Percentiles rank a stretch among this genome's conserved stretches.
These are phyloP conservation scores for Massarina eburnea DNA, from an alignment of 2,329 filamentous ascomycete species.

Conservation along the genomic window DNA sequence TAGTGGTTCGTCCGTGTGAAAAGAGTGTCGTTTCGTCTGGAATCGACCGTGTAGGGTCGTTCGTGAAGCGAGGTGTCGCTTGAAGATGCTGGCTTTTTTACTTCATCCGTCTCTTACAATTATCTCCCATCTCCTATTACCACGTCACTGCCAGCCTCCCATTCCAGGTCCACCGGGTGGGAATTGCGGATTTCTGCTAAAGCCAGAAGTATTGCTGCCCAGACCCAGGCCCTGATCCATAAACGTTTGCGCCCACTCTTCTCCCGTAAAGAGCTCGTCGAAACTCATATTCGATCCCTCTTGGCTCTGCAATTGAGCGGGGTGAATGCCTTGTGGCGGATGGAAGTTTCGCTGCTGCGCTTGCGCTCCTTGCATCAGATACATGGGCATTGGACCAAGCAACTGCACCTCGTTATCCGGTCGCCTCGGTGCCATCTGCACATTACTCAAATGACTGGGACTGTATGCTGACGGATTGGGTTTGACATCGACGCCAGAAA, in stretches of 20 bases:
- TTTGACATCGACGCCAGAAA: slow-evolving; percentile 31
- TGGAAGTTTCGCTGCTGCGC: slow-evolving; percentile 29
- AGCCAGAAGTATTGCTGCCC: slow-evolving; percentile 22
- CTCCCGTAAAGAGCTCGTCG: slow-evolving; percentile 41
- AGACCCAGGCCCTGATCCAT: slow-evolving; percentile 38
- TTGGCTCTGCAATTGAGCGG: slow-evolving; percentile 18
- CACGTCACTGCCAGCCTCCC: slow-evolving; percentile 18
- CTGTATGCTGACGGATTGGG: slow-evolving; percentile 23
- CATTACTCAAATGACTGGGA: slow-evolving; percentile 19
- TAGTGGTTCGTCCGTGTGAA: background rate
- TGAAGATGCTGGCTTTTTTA: background rate
- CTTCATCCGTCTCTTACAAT: background rate
- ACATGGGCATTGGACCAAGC: slow-evolving; percentile 70
- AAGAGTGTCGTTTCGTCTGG: too few relatives aligned
- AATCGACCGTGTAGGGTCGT: too few relatives aligned
- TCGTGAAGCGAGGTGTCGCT: too few relatives aligned
- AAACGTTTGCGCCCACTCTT: slow-evolving; percentile 45
- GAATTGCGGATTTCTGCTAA: slow-evolving; percentile 19
- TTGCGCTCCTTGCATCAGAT: slow-evolving; percentile 61
- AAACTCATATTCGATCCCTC: slow-evolving; percentile 34
- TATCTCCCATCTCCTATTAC: background rate
- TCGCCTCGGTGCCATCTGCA: slow-evolving; percentile 17
- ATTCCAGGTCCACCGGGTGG: slow-evolving; percentile 22
- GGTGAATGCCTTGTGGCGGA: slow-evolving; percentile 24
- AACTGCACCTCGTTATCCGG: slow-evolving; percentile 72